phyloP scores from a whole-genome alignment of 148 eudicot species.

The Salicornia ramosissima region DNA sequence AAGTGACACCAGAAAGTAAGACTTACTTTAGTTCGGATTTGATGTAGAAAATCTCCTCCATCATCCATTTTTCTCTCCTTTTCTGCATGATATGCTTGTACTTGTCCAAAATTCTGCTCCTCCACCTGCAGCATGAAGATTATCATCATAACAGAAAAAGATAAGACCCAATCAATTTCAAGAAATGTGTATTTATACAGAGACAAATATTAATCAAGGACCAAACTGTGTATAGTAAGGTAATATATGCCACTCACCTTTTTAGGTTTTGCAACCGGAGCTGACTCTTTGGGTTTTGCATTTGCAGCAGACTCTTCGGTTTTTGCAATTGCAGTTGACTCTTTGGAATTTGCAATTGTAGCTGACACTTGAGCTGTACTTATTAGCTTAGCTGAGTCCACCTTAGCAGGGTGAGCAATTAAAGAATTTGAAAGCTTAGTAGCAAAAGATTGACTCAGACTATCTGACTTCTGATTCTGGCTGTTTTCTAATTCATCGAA shows the following conservation, averaged over 20 bases:
- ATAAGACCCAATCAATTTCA: not conserved
- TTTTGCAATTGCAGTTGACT: slow-evolving; percentile 16
- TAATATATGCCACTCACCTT: not conserved
- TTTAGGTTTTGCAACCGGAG: not conserved
- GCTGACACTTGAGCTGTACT: slow-evolving; percentile 26
- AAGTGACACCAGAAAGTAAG: not conserved
- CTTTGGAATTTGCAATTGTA: slow-evolving; percentile 23
- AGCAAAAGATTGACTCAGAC: slow-evolving; percentile 30
- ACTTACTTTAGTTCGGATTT: slow-evolving; percentile 84
- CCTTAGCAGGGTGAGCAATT: slow-evolving; percentile 34
- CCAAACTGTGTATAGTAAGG: not conserved
- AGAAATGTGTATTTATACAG: not conserved
- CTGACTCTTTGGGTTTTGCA: not conserved
- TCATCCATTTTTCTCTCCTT: slow-evolving; percentile 45
- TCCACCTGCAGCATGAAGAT: slow-evolving; percentile 33
- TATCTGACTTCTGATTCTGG: slow-evolving; percentile 20
- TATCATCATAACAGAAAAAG: not conserved
- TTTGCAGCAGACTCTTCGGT: not conserved
- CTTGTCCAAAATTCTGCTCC: slow-evolving; percentile 32
- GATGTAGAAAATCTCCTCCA: slow-evolving; percentile 72
- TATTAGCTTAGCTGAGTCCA: slow-evolving; percentile 32
- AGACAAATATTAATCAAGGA: not conserved
- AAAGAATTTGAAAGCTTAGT: slow-evolving; percentile 28
- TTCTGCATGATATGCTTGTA: slow-evolving; percentile 26
- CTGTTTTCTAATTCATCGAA: slow-evolving; percentile 31